Evolutionary conservation across 2,329 filamentous ascomycete genomes (phyloP), one percentile per base, ranked within the genome.

Genomic region (Diatrype stigma): DNA sequence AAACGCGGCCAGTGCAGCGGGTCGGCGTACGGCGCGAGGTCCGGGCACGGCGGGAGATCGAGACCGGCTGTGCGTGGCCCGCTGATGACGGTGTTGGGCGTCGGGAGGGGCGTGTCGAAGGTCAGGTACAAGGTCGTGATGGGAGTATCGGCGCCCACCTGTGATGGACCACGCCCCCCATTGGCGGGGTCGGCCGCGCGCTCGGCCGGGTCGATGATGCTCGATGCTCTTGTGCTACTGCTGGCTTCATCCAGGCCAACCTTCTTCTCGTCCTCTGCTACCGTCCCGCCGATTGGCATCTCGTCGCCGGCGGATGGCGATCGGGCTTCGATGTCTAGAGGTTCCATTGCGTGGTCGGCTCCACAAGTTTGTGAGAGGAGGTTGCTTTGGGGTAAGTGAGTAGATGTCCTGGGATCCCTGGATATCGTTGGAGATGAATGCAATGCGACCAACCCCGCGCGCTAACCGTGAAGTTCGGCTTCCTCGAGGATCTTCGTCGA

Each of bases 1-100:
- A 73, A 74, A 50, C 72, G 64, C 0, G 87, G 81, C 90, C 91
- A 96, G 10, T 78, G 74, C 56, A 90, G 85, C 0, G 92, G 92
- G 10, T 88, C 85, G 1, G 68, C 73, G 61, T 84, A 95, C 51
- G 78, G 75, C 32, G 73, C 76, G 23, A 96, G 79, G 64, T 90
- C 76, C 3, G 89, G 89, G 22, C 73, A 74, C 48, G 76, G 68
- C 44, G 85, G 85, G 1, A 78, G n/a, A n/a, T n/a, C n/a, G n/a
- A n/a, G n/a, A n/a, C n/a, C n/a, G n/a, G n/a, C n/a, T n/a, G n/a
- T n/a, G n/a, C n/a, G n/a, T n/a, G n/a, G n/a, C n/a, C n/a, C n/a
- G n/a, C n/a, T n/a, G n/a, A n/a, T n/a, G n/a, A 49, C 48, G 68
- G 53, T 67, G 60, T 46, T 68, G 22, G 73, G 72, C 45, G 70